Evolutionary conservation across 1,284 basidiomycete genomes (phyloP).

Genomic region (Ganoderma resinaceum): DNA sequence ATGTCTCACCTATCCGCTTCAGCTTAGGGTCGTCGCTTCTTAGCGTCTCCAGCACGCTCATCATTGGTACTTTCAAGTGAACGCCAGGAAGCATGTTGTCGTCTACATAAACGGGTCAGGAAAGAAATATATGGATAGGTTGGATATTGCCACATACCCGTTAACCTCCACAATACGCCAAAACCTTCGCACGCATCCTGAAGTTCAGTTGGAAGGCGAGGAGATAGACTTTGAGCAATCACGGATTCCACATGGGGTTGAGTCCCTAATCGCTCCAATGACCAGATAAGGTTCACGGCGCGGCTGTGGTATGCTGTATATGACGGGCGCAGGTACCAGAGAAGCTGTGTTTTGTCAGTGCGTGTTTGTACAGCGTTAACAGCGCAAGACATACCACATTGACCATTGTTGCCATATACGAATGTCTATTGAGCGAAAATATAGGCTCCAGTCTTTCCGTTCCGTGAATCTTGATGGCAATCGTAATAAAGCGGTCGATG

Average conservation of each 20-base stretch:
- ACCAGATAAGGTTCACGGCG: constrained; percentile 89
- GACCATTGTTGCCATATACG: constrained; percentile 63
- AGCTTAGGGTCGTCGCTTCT: constrained; percentile 77
- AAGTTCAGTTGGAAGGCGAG: constrained; percentile 53
- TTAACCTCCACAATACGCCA: constrained; percentile 91
- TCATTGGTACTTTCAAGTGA: constrained; percentile 84
- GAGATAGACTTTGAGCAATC: constrained; percentile 73
- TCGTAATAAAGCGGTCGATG: constrained; percentile 69
- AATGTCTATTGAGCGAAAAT: constrained; percentile 60
- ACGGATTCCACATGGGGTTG: constrained; percentile 79
- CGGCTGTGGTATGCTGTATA: constrained; percentile 82
- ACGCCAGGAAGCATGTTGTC: constrained; percentile 84
- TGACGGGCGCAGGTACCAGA: constrained; percentile 77
- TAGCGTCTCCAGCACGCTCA: constrained; percentile 86
- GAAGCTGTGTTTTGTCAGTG: constrained; percentile 53
- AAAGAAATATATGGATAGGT: background rate
- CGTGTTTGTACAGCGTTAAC: too few species aligned
- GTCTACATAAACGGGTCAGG: constrained; percentile 54
- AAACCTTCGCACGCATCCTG: constrained; percentile 85
- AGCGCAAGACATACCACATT: constrained; percentile 43
- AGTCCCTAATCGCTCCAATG: constrained; percentile 69
- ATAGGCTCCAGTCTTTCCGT: constrained; percentile 57
- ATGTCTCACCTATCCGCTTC: constrained; percentile 87
- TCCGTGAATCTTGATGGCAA: constrained; percentile 64
- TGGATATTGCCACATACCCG: constrained; percentile 57